Conservation (phyloP, 495 filamentous ascomycete genomes). For the Neurospora sp. region DNA sequence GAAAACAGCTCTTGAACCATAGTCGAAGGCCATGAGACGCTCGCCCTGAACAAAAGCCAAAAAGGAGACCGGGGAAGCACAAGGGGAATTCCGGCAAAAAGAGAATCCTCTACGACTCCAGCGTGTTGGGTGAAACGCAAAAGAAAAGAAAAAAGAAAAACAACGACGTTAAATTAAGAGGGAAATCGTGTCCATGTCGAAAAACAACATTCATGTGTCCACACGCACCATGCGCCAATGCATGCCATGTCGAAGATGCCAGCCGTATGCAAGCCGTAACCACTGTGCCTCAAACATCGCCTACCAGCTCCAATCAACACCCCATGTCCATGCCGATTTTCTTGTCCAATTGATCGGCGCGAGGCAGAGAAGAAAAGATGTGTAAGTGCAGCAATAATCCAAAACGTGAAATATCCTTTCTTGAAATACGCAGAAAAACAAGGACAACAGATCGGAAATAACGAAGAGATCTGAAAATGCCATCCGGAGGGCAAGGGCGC, state of each 20-base stretch:
- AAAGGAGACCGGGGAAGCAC: conserved; percentile 10
- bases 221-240: conserved; percentile 12
- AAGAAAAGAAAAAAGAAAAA: conserved; percentile 7
- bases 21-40: conserved; percentile 15
- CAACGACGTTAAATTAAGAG: conserved; percentile 4
- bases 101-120: conserved; percentile 10
- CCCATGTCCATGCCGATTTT: conserved; percentile 6
- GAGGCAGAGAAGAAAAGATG: background rate
- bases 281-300: background rate
- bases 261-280: conserved; percentile 6
- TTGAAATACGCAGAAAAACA: background rate
- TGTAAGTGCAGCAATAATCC: background rate
- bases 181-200: conserved; percentile 11
- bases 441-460: conserved; percentile 2
- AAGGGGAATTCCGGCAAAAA: conserved; percentile 7
- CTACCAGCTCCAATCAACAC: conserved; percentile 6
- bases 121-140: conserved; percentile 1
- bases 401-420: background rate
- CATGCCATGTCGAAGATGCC: conserved; percentile 7
- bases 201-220: conserved; percentile 7
- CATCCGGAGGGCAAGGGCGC: background rate
- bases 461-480: background rate
- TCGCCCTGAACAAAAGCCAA: conserved; percentile 4
- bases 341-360: conserved; percentile 6
- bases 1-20: conserved; percentile 6